Percentiles rank a stretch among this genome's conserved stretches.
Evolutionary conservation across 305 asterid genomes (phyloP).

Genomic region (Rubia occidens): DNA sequence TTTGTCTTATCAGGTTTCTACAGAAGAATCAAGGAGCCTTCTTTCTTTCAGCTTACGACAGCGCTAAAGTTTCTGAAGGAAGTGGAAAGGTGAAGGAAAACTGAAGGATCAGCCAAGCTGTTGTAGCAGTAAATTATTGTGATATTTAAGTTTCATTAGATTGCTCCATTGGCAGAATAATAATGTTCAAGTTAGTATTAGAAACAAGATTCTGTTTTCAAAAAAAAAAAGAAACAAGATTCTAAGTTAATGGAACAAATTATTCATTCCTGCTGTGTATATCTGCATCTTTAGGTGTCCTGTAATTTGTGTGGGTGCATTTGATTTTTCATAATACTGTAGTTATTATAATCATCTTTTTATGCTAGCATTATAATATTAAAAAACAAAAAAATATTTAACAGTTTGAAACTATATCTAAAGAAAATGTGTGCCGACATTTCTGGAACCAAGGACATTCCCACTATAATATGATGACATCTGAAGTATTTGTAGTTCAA

Average conservation of each 20-base stretch:
- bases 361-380: too few relatives aligned
- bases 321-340: background rate
- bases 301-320: background rate
- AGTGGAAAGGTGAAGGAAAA: constrained; percentile 42
- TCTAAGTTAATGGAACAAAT: too few relatives aligned
- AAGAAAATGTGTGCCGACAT: too few relatives aligned
- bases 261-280: background rate
- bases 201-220: background rate
- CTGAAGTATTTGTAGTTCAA: too few relatives aligned
- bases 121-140: constrained; percentile 9
- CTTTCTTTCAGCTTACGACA: constrained; percentile 53
- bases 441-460: too few relatives aligned
- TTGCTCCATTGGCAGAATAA: background rate
- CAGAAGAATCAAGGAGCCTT: constrained; percentile 55
- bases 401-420: too few relatives aligned
- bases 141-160: background rate
- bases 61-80: constrained; percentile 38
- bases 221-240: too few relatives aligned
- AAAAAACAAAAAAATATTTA: too few relatives aligned
- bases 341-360: too few relatives aligned
- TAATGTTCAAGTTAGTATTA: background rate
- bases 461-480: too few relatives aligned
- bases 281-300: background rate
- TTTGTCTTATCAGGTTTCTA: constrained; percentile 44
- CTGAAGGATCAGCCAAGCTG: constrained; percentile 4